Percentiles rank a stretch among this genome's conserved stretches.
Evolutionary conservation across 768 basidiomycete genomes (phyloP).

Genomic region (Tulasnella sp.): DNA sequence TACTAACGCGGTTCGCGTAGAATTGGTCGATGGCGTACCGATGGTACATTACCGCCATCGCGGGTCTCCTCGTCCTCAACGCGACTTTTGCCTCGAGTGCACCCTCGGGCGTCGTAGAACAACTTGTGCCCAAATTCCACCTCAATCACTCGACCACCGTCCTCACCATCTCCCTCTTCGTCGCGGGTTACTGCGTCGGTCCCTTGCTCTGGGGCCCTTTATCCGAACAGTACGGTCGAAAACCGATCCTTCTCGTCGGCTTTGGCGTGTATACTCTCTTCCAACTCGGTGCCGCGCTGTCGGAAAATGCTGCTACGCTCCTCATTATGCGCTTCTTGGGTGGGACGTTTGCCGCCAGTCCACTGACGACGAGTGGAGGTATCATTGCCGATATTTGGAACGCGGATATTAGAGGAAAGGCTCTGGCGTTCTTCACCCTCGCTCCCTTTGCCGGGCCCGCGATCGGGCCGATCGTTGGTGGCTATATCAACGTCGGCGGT

Average conservation of each 20-base stretch:
- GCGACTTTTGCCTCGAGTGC: slow-evolving; percentile 20
- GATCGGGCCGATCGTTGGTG: slow-evolving; percentile 22
- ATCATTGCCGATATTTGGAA: slow-evolving; percentile 25
- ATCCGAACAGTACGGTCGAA: slow-evolving; percentile 28
- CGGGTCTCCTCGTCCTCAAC: slow-evolving; percentile 17
- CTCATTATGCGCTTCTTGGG: slow-evolving; percentile 23
- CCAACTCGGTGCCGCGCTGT: slow-evolving; percentile 27
- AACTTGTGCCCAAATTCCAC: slow-evolving; percentile 14
- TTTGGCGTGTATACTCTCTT: slow-evolving; percentile 25
- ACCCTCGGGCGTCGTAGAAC: slow-evolving; percentile 16
- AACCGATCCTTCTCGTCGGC: slow-evolving; percentile 28
- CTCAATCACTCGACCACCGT: slow-evolving; percentile 9
- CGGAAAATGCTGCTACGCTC: slow-evolving; percentile 27
- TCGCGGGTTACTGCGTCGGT: slow-evolving; percentile 24
- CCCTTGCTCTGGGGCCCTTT: slow-evolving; percentile 27
- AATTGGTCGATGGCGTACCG: slow-evolving; percentile 11
- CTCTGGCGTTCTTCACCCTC: slow-evolving; percentile 19
- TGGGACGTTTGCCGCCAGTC: slow-evolving; percentile 21
- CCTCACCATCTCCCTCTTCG: slow-evolving; percentile 18
- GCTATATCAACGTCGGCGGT: slow-evolving; percentile 18
- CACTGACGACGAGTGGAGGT: slow-evolving; percentile 21
- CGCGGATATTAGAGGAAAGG: slow-evolving; percentile 20
- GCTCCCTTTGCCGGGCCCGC: slow-evolving; percentile 22
- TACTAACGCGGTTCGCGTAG: slow-evolving; percentile 20
- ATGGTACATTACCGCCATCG: slow-evolving; percentile 15